A percentile compares a stretch with the other conserved stretches of the same genome.
Evolutionary conservation across 1,139 yeast genomes (phyloP).

Genomic region (Suhomyces anneliseae): DNA sequence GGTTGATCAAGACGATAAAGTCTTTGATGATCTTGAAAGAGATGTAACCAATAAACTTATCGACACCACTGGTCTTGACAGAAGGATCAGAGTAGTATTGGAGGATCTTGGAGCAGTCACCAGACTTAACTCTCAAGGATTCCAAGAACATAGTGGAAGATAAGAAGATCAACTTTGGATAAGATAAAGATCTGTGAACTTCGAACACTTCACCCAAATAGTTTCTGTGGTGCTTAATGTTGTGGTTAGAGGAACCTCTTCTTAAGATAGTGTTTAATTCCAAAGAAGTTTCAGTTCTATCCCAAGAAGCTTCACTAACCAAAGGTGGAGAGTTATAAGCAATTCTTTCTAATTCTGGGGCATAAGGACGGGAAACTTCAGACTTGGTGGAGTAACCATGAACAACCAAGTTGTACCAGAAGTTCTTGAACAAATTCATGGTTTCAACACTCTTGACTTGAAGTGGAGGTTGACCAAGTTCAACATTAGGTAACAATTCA

Average conservation of each 20-base stretch:
- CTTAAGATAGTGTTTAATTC: constrained; percentile 90
- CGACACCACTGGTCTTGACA: constrained; percentile 69
- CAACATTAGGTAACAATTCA: constrained; percentile 61
- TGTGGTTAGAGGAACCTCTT: constrained; percentile 84
- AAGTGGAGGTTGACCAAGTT: constrained; percentile 38
- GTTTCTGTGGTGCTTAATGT: constrained; percentile 73
- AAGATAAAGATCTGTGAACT: constrained; percentile 57
- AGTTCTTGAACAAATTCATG: constrained; percentile 69
- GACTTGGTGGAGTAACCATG: constrained; percentile 80
- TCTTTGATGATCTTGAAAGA: constrained; percentile 60
- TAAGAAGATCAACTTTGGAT: constrained; percentile 83
- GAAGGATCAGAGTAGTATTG: constrained; percentile 87
- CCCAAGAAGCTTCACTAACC: constrained; percentile 83
- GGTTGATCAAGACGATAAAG: constrained; percentile 47
- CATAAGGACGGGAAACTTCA: constrained; percentile 48
- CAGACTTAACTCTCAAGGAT: constrained; percentile 72
- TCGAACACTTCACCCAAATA: constrained; percentile 53
- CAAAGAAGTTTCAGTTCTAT: constrained; percentile 85
- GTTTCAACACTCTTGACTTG: constrained; percentile 45
- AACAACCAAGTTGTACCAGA: constrained; percentile 93
- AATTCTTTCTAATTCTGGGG: constrained; percentile 58
- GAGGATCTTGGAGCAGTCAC: constrained; percentile 75
- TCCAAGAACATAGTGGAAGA: constrained; percentile 83
- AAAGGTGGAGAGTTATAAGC: constrained; percentile 91
- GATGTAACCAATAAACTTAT: constrained; percentile 65